Evolutionary conservation across 164 flowering plant genomes (phyloP), one percentile per base, ranked within the genome.

Genomic region (Buxus sempervirens): DNA sequence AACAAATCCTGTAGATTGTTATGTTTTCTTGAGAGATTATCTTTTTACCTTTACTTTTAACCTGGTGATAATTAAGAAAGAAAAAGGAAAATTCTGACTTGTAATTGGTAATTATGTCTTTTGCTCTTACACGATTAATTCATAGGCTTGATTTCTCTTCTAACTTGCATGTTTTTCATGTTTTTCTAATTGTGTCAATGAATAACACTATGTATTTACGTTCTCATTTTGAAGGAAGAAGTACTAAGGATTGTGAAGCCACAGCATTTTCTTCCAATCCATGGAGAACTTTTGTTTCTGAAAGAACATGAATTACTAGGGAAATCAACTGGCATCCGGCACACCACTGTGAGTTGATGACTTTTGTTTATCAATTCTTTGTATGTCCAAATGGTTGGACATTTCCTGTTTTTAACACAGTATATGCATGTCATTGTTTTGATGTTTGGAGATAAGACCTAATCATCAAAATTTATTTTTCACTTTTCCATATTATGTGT

Each of bases 271-370:
- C 67, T 96, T 15, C 98, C 99, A 70, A 82, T 96, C 68, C 97
- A 96, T 83, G 99, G 99, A 61, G 99, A 96, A 77, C 96, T 96
- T 45, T 74, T 93, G 81, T 96, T 96, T 77, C 82, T 96, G 60
- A 96, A 86, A 83, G 99, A 96, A 80, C 99, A 96, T 76, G 98
- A 93, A 71, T 73, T 90, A 73, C 91, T 96, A 38, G 99, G 99
- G 60, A 90, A 78, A 76, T 90, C 98, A 70, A 93, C 95, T 75
- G 99, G 99, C 65, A 87, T 96, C 72, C 90, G 77, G 12, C 99
- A 96, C 78, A 96, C 96, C 54, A 80, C 96, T 59, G 99, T 96
- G 76, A 91, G 98, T 86, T 45, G 49, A 18, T 55, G 45, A 64
- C 26, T 32, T 38, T 61, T 45, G 62, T 54, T 71, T n/a, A 26